These are phyloP conservation scores for Gymnopilus junonius DNA, from an alignment of 768 basidiomycete genomes.

Conservation along the genomic window DNA sequence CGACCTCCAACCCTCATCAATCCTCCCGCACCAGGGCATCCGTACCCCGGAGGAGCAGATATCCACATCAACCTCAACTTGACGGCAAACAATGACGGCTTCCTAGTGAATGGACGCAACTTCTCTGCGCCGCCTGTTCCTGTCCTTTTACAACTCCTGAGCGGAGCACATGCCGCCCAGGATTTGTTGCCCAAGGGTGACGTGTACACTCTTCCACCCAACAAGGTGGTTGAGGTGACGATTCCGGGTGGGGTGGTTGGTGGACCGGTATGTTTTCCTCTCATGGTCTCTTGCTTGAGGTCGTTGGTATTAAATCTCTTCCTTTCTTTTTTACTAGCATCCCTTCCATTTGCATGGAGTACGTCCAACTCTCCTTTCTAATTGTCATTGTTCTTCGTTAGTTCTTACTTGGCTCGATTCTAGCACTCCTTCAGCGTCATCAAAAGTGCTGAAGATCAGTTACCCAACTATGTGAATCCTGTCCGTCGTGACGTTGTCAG, in stretches of 20 bases:
- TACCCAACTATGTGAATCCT: conserved; percentile 49
- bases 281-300: background rate
- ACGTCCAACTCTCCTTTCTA: background rate
- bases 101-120: conserved; percentile 36
- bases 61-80: conserved; percentile 45
- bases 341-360: conserved; percentile 46
- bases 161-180: conserved; percentile 49
- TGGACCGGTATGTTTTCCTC: conserved; percentile 33
- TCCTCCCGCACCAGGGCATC: conserved; percentile 33
- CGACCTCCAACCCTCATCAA: conserved; percentile 41
- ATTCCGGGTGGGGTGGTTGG: conserved; percentile 39
- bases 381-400: background rate
- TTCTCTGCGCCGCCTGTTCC: conserved; percentile 48
- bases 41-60: conserved; percentile 44
- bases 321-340: conserved; percentile 26
- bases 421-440: conserved; percentile 52
- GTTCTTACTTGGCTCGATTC: background rate
- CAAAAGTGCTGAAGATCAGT: conserved; percentile 40
- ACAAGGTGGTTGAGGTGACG: conserved; percentile 41
- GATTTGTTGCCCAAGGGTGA: conserved; percentile 53
- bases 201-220: conserved; percentile 49
- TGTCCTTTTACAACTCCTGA: conserved; percentile 62
- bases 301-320: background rate
- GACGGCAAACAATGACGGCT: conserved; percentile 32
- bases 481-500: conserved; percentile 38